Evolutionary conservation across 2,329 filamentous ascomycete genomes (phyloP).

Genomic region (Didymella lethalis): DNA sequence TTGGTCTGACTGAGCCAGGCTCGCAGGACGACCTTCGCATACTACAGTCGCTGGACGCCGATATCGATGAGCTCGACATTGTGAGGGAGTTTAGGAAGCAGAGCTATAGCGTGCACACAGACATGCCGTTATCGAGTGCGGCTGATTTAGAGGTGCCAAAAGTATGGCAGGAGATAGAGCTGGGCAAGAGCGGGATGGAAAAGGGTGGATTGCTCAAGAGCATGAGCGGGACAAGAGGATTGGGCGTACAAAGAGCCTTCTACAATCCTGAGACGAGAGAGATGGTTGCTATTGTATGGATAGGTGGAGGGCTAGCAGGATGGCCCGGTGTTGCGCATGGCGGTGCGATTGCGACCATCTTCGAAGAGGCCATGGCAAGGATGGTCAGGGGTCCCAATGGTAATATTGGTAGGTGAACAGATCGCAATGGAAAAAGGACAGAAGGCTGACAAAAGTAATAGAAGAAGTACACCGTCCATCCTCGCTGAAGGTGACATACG

Average conservation of each 20-base stretch:
- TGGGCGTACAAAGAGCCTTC: conserved; percentile 68
- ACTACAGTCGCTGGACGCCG: conserved; percentile 34
- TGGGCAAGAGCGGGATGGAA: conserved; percentile 32
- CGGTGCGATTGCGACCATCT: conserved; percentile 70
- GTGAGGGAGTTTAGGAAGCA: conserved; percentile 44
- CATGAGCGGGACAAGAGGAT: conserved; percentile 50
- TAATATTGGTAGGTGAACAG: conserved; percentile 34
- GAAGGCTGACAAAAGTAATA: conserved; percentile 17
- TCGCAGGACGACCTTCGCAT: conserved; percentile 41
- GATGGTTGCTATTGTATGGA: conserved; percentile 69
- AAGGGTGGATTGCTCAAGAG: conserved; percentile 40
- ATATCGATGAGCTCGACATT: conserved; percentile 44
- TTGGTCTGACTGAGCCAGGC: conserved; percentile 38
- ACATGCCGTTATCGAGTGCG: conserved; percentile 31
- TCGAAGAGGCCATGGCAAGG: conserved; percentile 74
- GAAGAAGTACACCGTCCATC: conserved; percentile 44
- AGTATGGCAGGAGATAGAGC: conserved; percentile 44
- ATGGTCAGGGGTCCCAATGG: conserved; percentile 64
- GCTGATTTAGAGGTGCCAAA: conserved; percentile 31
- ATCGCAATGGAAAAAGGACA: background rate
- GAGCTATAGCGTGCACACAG: conserved; percentile 35
- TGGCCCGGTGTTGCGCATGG: conserved; percentile 79
- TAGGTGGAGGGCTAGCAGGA: conserved; percentile 70
- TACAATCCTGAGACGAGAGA: conserved; percentile 66
- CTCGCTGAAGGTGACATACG: conserved; percentile 65